phyloP scores from a whole-genome alignment of 139 green algal genomes.

The Chlorella sorokiniana region DNA sequence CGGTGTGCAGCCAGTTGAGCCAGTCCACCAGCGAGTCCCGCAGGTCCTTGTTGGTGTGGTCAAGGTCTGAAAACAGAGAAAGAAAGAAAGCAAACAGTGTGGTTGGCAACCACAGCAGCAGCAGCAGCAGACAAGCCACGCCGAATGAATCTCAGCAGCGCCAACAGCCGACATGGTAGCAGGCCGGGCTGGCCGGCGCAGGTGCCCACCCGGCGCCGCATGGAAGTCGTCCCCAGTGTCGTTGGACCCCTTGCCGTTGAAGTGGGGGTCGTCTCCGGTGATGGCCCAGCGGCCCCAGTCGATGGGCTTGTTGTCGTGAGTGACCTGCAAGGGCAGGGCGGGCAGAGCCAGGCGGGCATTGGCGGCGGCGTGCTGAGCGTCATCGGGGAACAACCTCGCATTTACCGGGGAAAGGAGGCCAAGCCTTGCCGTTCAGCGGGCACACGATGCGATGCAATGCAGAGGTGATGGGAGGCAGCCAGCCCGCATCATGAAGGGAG shows the following conservation, averaged over 20 bases:
- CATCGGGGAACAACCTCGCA: too few species aligned
- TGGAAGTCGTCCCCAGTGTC: constrained; percentile 78
- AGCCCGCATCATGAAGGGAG: neutral
- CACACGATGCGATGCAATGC: neutral
- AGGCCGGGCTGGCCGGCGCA: neutral
- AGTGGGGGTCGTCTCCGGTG: constrained; percentile 73
- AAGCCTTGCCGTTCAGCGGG: neutral
- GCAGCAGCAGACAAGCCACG: too few species aligned
- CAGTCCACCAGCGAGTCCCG: constrained; percentile 75
- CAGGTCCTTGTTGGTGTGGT: constrained; percentile 84
- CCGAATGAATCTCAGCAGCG: too few species aligned
- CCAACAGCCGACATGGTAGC: too few species aligned
- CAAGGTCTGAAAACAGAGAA: constrained; percentile 65
- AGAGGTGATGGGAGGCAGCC: neutral
- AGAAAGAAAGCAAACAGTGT: too few species aligned
- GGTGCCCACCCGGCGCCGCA: constrained; percentile 54
- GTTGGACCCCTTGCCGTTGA: constrained; percentile 66
- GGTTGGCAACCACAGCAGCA: too few species aligned
- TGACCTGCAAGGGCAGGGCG: constrained; percentile 5
- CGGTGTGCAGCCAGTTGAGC: constrained; percentile 83
- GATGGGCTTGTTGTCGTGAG: constrained; percentile 54
- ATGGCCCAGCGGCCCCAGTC: constrained; percentile 88
- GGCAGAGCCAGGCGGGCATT: neutral
- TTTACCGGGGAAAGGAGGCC: too few species aligned
- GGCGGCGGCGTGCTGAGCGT: neutral